phyloP scores from a whole-genome alignment of 179 eudicot species.

The Monotropa hypopitys region DNA sequence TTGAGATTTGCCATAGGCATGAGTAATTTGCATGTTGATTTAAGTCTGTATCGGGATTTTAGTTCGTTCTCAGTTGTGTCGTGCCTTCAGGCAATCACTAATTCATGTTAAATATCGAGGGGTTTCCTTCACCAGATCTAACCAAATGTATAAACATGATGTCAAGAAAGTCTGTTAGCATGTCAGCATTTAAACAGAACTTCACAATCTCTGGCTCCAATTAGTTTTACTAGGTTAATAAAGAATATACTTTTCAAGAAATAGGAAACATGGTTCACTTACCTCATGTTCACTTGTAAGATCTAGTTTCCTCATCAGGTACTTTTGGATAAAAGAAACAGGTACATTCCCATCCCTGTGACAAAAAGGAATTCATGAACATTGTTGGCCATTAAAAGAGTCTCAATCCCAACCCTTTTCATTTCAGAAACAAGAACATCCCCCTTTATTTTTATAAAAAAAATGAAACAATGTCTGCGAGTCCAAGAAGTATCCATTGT shows the following conservation, averaged over 20 bases:
- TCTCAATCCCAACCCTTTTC: neutral
- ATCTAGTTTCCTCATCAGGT: constrained; percentile 56
- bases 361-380: neutral
- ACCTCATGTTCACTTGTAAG: constrained; percentile 73
- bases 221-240: neutral
- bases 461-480: neutral
- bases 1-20: no score
- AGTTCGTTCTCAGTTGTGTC: no score
- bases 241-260: neutral
- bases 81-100: no score
- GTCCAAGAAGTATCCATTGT: neutral
- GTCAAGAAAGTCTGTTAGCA: neutral
- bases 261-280: constrained; percentile 5
- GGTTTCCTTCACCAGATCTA: neutral
- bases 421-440: neutral
- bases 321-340: constrained; percentile 66
- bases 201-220: neutral
- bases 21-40: no score
- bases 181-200: neutral
- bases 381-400: neutral
- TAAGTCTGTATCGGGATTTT: no score
- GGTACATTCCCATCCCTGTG: constrained; percentile 70
- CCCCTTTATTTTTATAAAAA: neutral
- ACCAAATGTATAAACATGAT: neutral
- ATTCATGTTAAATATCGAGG: neutral